phyloP scores from a whole-genome alignment of 164 flowering plant species.

The Kalanchoe fedtschenkoi region DNA sequence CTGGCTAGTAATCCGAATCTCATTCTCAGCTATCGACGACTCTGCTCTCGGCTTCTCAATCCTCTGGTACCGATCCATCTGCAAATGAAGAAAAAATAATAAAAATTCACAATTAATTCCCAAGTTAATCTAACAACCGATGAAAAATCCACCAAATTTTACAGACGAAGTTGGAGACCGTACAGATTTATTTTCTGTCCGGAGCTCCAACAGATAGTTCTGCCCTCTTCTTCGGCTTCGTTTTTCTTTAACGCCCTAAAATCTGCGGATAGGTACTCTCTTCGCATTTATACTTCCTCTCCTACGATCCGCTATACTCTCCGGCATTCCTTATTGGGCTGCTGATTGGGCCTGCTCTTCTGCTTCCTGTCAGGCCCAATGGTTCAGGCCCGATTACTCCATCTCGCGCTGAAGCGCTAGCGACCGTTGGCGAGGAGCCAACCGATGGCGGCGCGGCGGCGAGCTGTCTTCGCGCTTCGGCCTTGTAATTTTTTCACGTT shows the following conservation, averaged over 20 bases:
- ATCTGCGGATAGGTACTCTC: not conserved
- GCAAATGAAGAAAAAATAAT: not conserved
- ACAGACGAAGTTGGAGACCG: too few species aligned
- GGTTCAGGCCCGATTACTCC: too few species aligned
- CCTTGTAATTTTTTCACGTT: too few species aligned
- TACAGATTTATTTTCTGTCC: too few species aligned
- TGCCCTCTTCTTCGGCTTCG: conserved; percentile 2
- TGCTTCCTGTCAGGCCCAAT: too few species aligned
- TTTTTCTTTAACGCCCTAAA: conserved; percentile 1
- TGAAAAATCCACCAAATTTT: not conserved
- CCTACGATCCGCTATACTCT: not conserved
- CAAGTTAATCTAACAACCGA: not conserved
- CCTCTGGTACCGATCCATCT: conserved; percentile 8
- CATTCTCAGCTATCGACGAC: not conserved
- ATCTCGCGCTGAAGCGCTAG: too few species aligned
- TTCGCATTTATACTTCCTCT: not conserved
- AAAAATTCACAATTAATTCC: not conserved
- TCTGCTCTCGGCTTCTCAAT: conserved; percentile 8
- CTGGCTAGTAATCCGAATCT: conserved; percentile 7
- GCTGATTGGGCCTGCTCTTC: too few species aligned
- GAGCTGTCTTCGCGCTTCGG: too few species aligned
- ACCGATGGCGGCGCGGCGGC: too few species aligned
- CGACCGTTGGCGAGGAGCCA: too few species aligned
- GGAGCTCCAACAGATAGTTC: not conserved
- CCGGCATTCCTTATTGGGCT: too few species aligned